Evolutionary conservation across 2,329 filamentous ascomycete genomes (phyloP).

Genomic region (Trichoderma asperellum): DNA sequence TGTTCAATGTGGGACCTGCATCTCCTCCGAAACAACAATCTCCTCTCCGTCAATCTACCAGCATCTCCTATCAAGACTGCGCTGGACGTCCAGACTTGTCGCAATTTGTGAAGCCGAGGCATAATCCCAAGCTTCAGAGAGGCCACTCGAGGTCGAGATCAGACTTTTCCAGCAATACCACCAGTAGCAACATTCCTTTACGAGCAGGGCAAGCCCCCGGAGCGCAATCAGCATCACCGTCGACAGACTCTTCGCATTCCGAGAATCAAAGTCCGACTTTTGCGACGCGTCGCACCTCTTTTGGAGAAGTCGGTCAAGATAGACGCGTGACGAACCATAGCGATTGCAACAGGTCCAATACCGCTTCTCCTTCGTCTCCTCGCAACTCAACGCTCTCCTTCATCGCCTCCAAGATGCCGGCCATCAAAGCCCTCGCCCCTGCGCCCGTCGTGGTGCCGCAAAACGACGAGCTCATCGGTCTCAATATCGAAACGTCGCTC

Average conservation of each 20-base stretch:
- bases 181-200: conserved; percentile 18
- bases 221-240: not conserved
- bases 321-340: conserved; percentile 2
- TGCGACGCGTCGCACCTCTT: conserved; percentile 20
- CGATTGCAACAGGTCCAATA: conserved; percentile 22
- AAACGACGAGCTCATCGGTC: conserved; percentile 58
- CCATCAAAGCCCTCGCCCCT: conserved; percentile 41
- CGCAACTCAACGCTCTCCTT: conserved; percentile 45
- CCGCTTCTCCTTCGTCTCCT: conserved; percentile 29
- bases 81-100: conserved; percentile 16
- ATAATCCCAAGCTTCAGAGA: conserved; percentile 18
- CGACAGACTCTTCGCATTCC: conserved; percentile 2
- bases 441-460: conserved; percentile 36
- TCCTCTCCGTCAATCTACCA: conserved; percentile 40
- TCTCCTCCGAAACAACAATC: conserved; percentile 39
- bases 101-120: conserved; percentile 25
- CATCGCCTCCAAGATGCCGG: conserved; percentile 51
- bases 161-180: conserved; percentile 1
- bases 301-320: conserved; percentile 18
- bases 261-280: not conserved
- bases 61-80: conserved; percentile 35
- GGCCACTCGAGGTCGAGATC: conserved; percentile 27
- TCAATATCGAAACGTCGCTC: conserved; percentile 60
- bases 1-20: conserved; percentile 36
- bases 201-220: not conserved